These are phyloP conservation scores for Bruguiera gymnorhiza DNA, from an alignment of 345 rosid species.

Conservation along the genomic window DNA sequence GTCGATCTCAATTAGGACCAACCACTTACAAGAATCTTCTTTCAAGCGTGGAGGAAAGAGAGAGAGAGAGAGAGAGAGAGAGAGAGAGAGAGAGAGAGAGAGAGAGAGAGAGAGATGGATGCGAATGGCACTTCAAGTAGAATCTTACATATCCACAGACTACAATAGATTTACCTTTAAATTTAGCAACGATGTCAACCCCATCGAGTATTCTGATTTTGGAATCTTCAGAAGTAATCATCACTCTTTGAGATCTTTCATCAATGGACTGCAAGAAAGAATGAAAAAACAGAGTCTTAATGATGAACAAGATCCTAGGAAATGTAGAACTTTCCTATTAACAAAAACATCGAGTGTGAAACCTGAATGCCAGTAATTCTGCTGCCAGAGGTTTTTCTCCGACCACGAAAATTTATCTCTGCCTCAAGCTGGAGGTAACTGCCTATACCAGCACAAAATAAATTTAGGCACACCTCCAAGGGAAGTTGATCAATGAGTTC, in stretches of 20 bases:
- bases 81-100: too few relatives aligned
- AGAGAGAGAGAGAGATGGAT: too few relatives aligned
- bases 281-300: neutral
- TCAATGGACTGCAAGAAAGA: slow-evolving; percentile 50
- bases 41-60: too few relatives aligned
- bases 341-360: slow-evolving; percentile 10
- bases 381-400: slow-evolving; percentile 45
- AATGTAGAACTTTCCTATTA: neutral
- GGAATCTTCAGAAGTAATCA: slow-evolving; percentile 80
- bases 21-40: too few relatives aligned
- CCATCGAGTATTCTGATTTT: slow-evolving; percentile 64
- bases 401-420: slow-evolving; percentile 42
- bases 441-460: slow-evolving; percentile 27
- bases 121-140: too few relatives aligned
- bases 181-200: slow-evolving; percentile 50
- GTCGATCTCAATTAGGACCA: too few relatives aligned
- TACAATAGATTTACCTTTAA: slow-evolving; percentile 46
- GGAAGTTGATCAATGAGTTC: neutral
- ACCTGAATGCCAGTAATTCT: slow-evolving; percentile 78
- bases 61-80: too few relatives aligned
- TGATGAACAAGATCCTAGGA: neutral
- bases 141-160: too few relatives aligned
- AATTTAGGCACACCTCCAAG: neutral
- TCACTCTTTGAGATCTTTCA: slow-evolving; percentile 44
- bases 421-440: slow-evolving; percentile 47